A percentile compares a stretch with the other conserved stretches of the same genome.
Conservation (phyloP, 2,329 filamentous ascomycete species). For the Uncinocarpus reesii region DNA sequence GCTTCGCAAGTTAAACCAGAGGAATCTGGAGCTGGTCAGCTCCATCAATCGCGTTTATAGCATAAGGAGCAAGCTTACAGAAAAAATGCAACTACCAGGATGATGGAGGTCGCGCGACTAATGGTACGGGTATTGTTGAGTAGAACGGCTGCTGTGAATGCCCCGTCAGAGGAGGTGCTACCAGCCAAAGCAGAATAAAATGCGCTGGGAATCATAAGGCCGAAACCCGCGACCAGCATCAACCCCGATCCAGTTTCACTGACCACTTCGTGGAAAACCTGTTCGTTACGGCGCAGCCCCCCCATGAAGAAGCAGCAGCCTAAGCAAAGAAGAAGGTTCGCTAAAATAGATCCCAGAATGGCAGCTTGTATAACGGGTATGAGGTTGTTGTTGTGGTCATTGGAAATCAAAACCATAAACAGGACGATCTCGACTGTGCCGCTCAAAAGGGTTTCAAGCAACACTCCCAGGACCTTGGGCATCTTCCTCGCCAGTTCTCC, state of each 20-base stretch:
- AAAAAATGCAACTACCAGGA: constrained; percentile 59
- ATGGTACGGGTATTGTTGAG: constrained; percentile 49
- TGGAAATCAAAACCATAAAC: constrained; percentile 63
- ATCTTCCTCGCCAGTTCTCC: constrained; percentile 64
- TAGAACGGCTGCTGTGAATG: constrained; percentile 36
- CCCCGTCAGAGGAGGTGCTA: constrained; percentile 34
- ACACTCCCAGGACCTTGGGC: constrained; percentile 52
- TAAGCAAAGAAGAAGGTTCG: constrained; percentile 69
- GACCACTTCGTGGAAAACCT: constrained; percentile 59
- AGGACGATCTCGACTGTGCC: constrained; percentile 73
- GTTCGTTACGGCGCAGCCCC: constrained; percentile 55
- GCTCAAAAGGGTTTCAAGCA: constrained; percentile 50
- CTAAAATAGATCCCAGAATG: constrained; percentile 71
- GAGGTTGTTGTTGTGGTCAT: constrained; percentile 37
- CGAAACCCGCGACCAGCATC: constrained; percentile 62
- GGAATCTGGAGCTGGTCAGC: constrained; percentile 29
- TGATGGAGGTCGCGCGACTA: constrained; percentile 59
- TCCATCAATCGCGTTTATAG: neutral
- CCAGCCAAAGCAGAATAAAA: constrained; percentile 38
- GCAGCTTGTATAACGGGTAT: constrained; percentile 70
- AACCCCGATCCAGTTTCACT: constrained; percentile 70
- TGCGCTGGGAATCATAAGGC: constrained; percentile 36
- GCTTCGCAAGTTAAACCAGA: constrained; percentile 65
- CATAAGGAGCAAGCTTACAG: constrained; percentile 39
- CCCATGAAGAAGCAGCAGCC: constrained; percentile 72